phyloP scores from a whole-genome alignment of 2,329 filamentous ascomycete species.

The Colletotrichum viniferum region DNA sequence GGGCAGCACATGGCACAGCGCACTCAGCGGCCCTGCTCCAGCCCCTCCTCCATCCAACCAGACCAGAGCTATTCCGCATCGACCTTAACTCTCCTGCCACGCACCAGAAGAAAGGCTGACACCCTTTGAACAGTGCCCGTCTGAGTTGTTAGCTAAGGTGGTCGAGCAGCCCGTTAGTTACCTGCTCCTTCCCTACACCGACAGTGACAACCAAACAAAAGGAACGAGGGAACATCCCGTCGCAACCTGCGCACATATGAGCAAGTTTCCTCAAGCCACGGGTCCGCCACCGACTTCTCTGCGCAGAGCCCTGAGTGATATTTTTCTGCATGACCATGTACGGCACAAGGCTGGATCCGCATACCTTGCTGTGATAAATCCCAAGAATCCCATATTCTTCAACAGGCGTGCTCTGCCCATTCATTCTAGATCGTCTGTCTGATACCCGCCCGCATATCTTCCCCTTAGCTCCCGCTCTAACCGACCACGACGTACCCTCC shows the following conservation, averaged over 20 bases:
- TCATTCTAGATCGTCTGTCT: background rate
- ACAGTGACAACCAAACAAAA: background rate
- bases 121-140: background rate
- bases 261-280: slow-evolving; percentile 35
- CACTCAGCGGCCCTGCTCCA: background rate
- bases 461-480: background rate
- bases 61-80: background rate
- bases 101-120: background rate
- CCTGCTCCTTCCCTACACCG: slow-evolving; percentile 9
- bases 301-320: background rate
- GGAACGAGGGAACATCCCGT: slow-evolving; percentile 16
- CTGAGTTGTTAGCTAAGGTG: background rate
- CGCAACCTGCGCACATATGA: slow-evolving; percentile 43
- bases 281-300: slow-evolving; percentile 7
- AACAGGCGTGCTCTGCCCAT: background rate
- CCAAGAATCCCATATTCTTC: background rate
- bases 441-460: background rate
- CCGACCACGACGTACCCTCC: background rate
- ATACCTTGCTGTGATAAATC: background rate
- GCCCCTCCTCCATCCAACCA: background rate
- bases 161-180: background rate
- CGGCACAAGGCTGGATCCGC: background rate
- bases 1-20: background rate
- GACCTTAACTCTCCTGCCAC: background rate
- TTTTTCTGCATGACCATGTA: background rate